Evolutionary conservation across 352 stramenopile genomes (phyloP).

Genomic region (Aphanomyces cochlioides): DNA sequence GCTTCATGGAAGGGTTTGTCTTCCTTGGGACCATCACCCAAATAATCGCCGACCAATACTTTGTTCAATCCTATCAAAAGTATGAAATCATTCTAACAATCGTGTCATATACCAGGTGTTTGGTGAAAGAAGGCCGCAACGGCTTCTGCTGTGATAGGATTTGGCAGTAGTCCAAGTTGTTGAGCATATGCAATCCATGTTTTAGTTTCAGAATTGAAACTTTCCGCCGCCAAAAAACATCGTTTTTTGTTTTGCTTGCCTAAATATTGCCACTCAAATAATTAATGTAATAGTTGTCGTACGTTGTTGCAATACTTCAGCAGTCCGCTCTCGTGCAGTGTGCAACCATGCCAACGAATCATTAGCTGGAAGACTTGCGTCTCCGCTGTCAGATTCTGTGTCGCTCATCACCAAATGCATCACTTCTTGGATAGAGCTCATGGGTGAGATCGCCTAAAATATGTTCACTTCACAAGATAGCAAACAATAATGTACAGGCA

Average conservation of each 20-base stretch:
- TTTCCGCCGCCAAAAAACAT: slow-evolving; percentile 83
- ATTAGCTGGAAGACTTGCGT: slow-evolving; percentile 47
- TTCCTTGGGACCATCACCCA: slow-evolving; percentile 92
- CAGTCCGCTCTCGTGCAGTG: slow-evolving; percentile 78
- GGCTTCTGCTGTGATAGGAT: slow-evolving; percentile 75
- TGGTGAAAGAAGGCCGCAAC: slow-evolving; percentile 93
- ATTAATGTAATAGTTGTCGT: slow-evolving; percentile 27
- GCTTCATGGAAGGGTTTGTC: slow-evolving; percentile 95
- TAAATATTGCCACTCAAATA: not conserved
- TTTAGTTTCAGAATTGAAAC: slow-evolving; percentile 94
- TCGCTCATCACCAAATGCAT: slow-evolving; percentile 82
- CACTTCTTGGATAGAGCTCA: slow-evolving; percentile 76
- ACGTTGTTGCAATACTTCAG: slow-evolving; percentile 85
- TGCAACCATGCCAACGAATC: slow-evolving; percentile 77
- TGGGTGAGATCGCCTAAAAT: slow-evolving; percentile 65
- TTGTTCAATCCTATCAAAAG: slow-evolving; percentile 70
- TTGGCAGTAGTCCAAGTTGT: slow-evolving; percentile 78
- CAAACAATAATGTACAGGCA: not conserved
- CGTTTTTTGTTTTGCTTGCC: slow-evolving; percentile 87
- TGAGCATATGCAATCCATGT: slow-evolving; percentile 89
- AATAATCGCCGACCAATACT: slow-evolving; percentile 94
- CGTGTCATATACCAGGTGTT: slow-evolving; percentile 59
- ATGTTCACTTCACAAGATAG: not conserved
- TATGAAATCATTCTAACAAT: slow-evolving; percentile 10
- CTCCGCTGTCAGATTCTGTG: slow-evolving; percentile 63